Base-by-base conservation (phyloP, 2,329 filamentous ascomycete species). In the Pochonia chlamydosporia region DNA sequence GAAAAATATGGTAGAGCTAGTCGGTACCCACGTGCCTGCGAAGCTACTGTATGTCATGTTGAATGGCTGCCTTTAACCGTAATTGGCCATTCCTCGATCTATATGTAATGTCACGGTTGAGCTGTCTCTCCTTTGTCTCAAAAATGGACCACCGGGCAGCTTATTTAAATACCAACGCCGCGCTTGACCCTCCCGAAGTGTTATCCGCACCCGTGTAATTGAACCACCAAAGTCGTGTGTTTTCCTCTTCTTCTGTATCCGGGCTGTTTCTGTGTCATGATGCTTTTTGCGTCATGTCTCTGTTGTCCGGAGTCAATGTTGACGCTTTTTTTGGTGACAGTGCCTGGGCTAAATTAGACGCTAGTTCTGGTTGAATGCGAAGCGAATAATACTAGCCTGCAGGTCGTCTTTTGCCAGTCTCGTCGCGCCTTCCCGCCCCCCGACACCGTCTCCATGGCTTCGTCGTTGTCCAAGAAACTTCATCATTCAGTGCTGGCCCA, bases 401-500 rank as follows among this genome's bases (percentile, higher is more conserved):
- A 4, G 20, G 20, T n/a, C 18, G 20, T 23, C 4, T 13, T 23
- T 13, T 23, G n/a, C n/a, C 35, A 18, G 20, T 39, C 18, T 39
- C 11, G n/a, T 20, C 33, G 6, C 23, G 35, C 6, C 16, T 20
- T 13, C 18, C 21, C n/a, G n/a, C n/a, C n/a, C n/a, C n/a, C n/a
- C n/a, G n/a, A n/a, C n/a, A n/a, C n/a, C n/a, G n/a, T n/a, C n/a
- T n/a, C n/a, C n/a, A n/a, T n/a, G n/a, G 10, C 25, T 13, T 21
- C n/a, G n/a, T 24, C 9, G 40, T 11, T 14, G 16, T 16, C 44
- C 31, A 28, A 18, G 21, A 26, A 43, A 25, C 48, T 46, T 46
- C 30, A 40, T 58, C 52, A 63, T 39, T 58, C 58, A 42, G 49
- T 54, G 46, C 60, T 59, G 24, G 84, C 81, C 92, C 92, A 97